Evolutionary conservation across 768 basidiomycete genomes (phyloP).

Genomic region (Pleurotus platypus): DNA sequence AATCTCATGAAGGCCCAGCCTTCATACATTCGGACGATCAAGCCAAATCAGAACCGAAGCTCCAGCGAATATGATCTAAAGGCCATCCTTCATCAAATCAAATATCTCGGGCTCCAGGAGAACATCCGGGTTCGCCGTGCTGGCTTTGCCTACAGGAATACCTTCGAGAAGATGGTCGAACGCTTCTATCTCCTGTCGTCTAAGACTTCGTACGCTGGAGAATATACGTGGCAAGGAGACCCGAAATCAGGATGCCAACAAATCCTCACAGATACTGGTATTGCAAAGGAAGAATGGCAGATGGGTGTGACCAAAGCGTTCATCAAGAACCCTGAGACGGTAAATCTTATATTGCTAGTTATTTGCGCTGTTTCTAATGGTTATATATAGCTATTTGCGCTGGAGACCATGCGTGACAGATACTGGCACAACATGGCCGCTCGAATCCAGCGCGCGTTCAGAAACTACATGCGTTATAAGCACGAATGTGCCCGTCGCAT

Average conservation of each 20-base stretch:
- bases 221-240: constrained; percentile 95
- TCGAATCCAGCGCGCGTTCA: constrained; percentile 93
- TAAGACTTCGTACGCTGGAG: constrained; percentile 95
- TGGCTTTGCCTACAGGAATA: constrained; percentile 97
- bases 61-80: constrained; percentile 89
- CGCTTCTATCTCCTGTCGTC: constrained; percentile 95
- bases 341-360: constrained; percentile 23
- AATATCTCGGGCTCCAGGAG: constrained; percentile 97
- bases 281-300: constrained; percentile 97
- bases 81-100: constrained; percentile 97
- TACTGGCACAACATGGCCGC: constrained; percentile 99
- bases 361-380: constrained; percentile 5
- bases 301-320: constrained; percentile 99
- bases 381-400: constrained; percentile 78
- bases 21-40: constrained; percentile 98
- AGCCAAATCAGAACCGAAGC: constrained; percentile 96
- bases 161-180: constrained; percentile 99
- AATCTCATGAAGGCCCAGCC: constrained; percentile 98
- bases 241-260: constrained; percentile 87
- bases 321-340: constrained; percentile 98
- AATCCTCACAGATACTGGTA: constrained; percentile 93
- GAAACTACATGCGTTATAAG: constrained; percentile 94
- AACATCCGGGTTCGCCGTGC: constrained; percentile 97
- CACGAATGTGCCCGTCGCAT: constrained; percentile 94
- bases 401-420: constrained; percentile 97